Evolutionary conservation across 495 filamentous ascomycete species (phyloP), one percentile per base, ranked within the genome.

Genomic region (Hypoxylon fragiforme): DNA sequence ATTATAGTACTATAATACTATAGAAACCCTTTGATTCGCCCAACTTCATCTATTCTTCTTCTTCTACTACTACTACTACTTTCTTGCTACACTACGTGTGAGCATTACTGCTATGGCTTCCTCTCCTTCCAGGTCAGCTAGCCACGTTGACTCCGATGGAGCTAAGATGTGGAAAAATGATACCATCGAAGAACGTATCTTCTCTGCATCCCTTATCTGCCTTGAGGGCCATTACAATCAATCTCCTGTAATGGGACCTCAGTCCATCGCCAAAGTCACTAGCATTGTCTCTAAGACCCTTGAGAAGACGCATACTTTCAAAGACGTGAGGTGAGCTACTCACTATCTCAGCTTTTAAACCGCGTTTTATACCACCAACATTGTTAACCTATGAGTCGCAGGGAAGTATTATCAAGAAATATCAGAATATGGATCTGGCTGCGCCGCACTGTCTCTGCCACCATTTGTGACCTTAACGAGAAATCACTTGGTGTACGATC

Each of bases 371-470:
- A n/a, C 24, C 9, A 28, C 24, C 24, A 4, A 28, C 24, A 28
- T 28, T 4, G 4, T 4, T 9, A 28, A 4, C 4, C 24, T 28
- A 28, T 28, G 24, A 28, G 62, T 74, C 34, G 66, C 70, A 77
- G 78, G 71, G 68, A 88, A 72, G 62, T 73, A 64, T 68, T 88
- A 64, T 66, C 82, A 41, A 64, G 71, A 37, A 81, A 80, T 44
- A 70, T 83, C 26, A 82, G 86, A 44, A 81, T 88, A 44, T 91
- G 88, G 88, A 79, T 86, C 54, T 85, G 85, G 64, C 75, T 91
- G 53, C 62, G 65, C 16, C 63, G 65, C 24, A 49, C 65, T 37
- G 60, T 68, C 41, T 73, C 72, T 15, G 76, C 78, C 51, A 81
- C 83, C 6, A 80, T 86, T 50, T 82, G 81, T 6, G 77, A 80